phyloP scores from a whole-genome alignment of 768 basidiomycete species.

The Russula foetens region DNA sequence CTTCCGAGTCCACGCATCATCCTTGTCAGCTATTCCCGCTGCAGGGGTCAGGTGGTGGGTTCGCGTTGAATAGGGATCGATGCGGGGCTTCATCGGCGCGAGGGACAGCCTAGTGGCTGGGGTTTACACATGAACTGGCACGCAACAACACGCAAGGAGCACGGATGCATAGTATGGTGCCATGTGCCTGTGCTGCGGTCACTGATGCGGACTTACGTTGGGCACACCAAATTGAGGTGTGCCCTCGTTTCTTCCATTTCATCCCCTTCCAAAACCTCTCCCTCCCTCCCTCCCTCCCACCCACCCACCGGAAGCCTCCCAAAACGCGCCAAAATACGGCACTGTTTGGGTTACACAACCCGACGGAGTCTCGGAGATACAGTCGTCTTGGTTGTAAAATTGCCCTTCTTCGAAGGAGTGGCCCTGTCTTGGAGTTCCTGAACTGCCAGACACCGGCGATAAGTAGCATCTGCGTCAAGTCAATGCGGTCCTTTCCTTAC shows the following conservation, averaged over 20 bases:
- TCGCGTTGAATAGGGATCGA: not conserved
- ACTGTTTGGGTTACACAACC: not conserved
- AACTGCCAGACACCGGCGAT: not conserved
- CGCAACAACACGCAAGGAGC: not conserved
- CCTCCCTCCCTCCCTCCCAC: not conserved
- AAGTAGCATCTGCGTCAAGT: not conserved
- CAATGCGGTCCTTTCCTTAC: not conserved
- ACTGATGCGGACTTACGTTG: not conserved
- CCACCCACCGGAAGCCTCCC: no score
- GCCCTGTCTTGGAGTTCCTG: not conserved
- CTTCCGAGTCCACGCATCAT: not conserved
- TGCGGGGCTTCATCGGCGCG: not conserved
- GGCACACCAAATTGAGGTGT: not conserved
- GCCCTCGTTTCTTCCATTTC: not conserved
- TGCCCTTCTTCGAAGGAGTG: not conserved
- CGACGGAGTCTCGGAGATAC: not conserved
- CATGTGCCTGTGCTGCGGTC: no score
- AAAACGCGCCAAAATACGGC: not conserved
- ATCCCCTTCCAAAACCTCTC: no score
- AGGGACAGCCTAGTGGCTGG: not conserved
- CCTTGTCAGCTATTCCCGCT: not conserved
- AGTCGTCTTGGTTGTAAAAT: not conserved
- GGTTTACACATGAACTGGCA: not conserved
- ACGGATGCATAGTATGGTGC: not conserved
- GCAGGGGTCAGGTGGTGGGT: not conserved